Base-by-base conservation (phyloP, 306 rosid genomes). In the Bauhinia variegata region DNA sequence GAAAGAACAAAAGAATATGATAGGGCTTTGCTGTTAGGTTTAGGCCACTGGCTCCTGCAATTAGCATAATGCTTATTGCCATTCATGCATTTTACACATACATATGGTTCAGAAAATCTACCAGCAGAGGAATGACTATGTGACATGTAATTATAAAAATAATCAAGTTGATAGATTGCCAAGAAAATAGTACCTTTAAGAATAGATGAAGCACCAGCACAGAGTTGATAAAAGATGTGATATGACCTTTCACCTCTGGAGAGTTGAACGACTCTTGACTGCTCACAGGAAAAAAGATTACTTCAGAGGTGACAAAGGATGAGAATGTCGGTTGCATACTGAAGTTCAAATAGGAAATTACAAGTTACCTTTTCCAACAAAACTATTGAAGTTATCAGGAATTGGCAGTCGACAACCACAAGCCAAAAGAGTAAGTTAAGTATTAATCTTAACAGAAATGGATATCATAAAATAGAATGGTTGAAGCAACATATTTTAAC, bases 181-280 rank as follows among this genome's bases (percentile, higher is more conserved):
- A 60, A 68, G 19, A 53, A 70, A 43, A 52, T 41, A 66, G 31
- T 68, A 93, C 99, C 99, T 95, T 79, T 90, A 63, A 95, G 86
- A 44, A 46, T 70, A 42, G 87, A 64, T 39, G 97, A 77, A 63
- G 96, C 84, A 43, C 97, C 96, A 71, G 91, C 95, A 80, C 97
- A 90, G 65, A 95, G 95, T 82, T 95, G 99, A 75, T 95, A 95
- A 71, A 95, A 95, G 79, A 95, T 69, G 60, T 95, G 95, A 79
- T 86, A 95, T 4, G 97, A 88, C 73, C 99, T 80, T 82, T 95
- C 97, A 2, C 84, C 92, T 52, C 36, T 43, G 67, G 79, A 83
- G 70, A 88, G 72, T 79, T 84, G 91, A 75, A 87, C 91, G 52
- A 91, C 97, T 83, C 99, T 85, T 60, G 99, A 88, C 99, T 95